Conservation (phyloP, 179 eudicot species). For the Silene noctiflora region DNA sequence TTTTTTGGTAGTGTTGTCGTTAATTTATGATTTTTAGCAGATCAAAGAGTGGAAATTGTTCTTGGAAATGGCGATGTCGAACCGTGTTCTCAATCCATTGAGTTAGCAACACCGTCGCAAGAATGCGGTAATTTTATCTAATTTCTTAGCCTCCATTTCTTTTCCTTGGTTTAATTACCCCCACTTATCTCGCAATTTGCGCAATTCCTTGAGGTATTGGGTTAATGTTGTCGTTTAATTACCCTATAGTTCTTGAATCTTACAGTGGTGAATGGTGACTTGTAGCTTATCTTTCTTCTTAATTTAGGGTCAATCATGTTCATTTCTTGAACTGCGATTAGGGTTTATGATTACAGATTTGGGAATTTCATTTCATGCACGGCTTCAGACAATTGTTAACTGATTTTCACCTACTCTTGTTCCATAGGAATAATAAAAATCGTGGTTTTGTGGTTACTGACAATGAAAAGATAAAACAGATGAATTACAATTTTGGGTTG, state of each 20-base stretch:
- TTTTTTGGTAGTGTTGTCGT: neutral
- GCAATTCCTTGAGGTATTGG: too few species aligned
- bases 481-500: too few species aligned
- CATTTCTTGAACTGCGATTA: slow-evolving; percentile 11
- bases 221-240: neutral
- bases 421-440: too few species aligned
- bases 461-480: too few species aligned
- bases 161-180: neutral
- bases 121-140: slow-evolving; percentile 18
- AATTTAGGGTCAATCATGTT: neutral
- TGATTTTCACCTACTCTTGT: neutral
- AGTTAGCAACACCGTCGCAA: neutral
- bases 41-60: slow-evolving; percentile 18
- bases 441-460: too few species aligned
- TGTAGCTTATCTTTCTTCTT: neutral
- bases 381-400: neutral
- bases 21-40: neutral
- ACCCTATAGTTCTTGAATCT: neutral
- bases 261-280: neutral
- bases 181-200: too few species aligned
- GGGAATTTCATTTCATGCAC: neutral
- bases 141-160: neutral
- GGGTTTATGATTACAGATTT: neutral
- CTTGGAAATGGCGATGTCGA: slow-evolving; percentile 9
- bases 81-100: neutral